phyloP scores from a whole-genome alignment of 2,329 filamentous ascomycete genomes.

The Aspergillus sp. region DNA sequence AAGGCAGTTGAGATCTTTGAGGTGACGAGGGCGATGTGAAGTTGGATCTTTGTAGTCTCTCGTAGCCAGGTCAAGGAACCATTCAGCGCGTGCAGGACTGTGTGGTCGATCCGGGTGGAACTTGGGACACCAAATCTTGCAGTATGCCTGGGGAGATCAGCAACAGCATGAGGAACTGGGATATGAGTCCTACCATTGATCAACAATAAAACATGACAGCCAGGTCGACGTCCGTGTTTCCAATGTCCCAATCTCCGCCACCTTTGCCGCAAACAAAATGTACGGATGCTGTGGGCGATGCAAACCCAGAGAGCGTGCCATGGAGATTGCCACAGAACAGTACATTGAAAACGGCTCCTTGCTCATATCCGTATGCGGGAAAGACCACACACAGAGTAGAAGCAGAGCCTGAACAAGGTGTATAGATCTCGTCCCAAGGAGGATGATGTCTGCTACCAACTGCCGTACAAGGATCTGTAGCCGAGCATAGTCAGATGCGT shows the following conservation, averaged over 20 bases:
- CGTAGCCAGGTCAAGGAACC: background rate
- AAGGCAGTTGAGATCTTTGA: slow-evolving; percentile 1
- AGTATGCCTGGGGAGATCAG: background rate
- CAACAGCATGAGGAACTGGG: background rate
- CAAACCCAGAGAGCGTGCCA: background rate
- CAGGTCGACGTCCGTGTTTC: background rate
- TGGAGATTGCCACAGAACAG: background rate
- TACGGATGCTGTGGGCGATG: background rate
- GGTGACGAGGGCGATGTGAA: background rate
- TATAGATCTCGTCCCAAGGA: background rate
- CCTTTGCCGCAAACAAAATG: background rate
- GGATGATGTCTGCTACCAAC: background rate
- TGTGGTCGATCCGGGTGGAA: slow-evolving; percentile 3
- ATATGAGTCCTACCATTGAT: background rate
- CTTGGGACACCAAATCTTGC: background rate
- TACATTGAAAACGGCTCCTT: background rate
- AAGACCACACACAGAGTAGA: background rate
- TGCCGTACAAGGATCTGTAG: background rate
- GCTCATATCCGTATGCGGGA: background rate
- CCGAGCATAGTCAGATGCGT: background rate
- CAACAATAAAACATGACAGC: background rate
- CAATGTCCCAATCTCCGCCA: background rate
- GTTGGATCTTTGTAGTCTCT: background rate
- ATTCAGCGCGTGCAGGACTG: slow-evolving; percentile 2
- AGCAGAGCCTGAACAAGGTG: background rate